Percentiles rank a stretch among this genome's conserved stretches.
These are phyloP conservation scores for Epichloe uncinata DNA, from an alignment of 2,329 filamentous ascomycete genomes.

Conservation along the genomic window DNA sequence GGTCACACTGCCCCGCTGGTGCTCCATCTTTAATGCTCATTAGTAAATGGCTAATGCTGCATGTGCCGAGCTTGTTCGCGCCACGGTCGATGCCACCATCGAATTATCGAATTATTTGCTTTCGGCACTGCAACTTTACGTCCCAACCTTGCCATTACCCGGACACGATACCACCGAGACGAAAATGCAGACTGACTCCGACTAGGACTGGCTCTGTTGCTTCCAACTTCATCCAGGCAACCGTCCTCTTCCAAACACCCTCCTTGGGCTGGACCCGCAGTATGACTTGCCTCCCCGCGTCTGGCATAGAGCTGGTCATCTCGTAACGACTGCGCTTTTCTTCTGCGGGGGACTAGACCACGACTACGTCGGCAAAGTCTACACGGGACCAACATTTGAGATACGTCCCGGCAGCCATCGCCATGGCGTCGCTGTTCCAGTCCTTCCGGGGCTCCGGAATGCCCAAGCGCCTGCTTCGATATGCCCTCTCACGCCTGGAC, in stretches of 20 bases:
- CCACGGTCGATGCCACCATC: not conserved
- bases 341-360: slow-evolving; percentile 3
- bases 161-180: not conserved
- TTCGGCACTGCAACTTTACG: not conserved
- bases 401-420: slow-evolving; percentile 9
- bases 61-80: not conserved
- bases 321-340: slow-evolving; percentile 12
- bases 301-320: slow-evolving; percentile 22
- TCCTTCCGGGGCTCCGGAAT: slow-evolving; percentile 55
- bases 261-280: slow-evolving; percentile 11
- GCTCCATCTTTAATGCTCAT: no score
- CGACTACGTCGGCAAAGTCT: not conserved
- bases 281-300: slow-evolving; percentile 21
- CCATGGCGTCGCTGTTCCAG: slow-evolving; percentile 62
- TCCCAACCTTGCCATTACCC: not conserved
- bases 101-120: slow-evolving; percentile 2
- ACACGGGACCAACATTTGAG: not conserved
- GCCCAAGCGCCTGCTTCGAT: slow-evolving; percentile 80
- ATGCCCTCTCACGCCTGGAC: slow-evolving; percentile 70
- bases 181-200: not conserved
- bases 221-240: not conserved
- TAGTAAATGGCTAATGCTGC: no score
- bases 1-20: no score
- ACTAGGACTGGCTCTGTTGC: not conserved
- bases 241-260: not conserved